Evolutionary conservation across 2,329 filamentous ascomycete species (phyloP), one percentile per base, ranked within the genome.

Genomic region (Lasiodiplodia theobromae): DNA sequence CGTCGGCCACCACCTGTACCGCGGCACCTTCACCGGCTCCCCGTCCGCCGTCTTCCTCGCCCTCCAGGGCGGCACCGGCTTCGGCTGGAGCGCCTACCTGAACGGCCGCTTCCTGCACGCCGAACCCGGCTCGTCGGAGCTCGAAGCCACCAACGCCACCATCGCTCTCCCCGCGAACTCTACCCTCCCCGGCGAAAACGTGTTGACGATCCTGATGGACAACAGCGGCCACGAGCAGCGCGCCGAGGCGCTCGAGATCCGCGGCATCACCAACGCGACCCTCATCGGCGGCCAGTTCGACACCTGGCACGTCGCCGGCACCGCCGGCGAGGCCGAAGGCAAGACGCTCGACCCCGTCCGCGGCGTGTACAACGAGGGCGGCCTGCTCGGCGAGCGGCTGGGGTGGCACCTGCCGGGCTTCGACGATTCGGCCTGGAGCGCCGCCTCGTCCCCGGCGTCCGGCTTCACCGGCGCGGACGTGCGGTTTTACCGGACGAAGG

Each of bases 161-260:
- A 79, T 89, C 28, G 82, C 84, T 0, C 88, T 89, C 73, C 81
- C 81, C 2, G 25, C 60, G 10, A 64, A 64, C 31, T 2, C 28
- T 3, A 85, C 83, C 2, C 71, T 87, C 0, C 75, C 77, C 51
- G 71, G 77, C 12, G 73, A 73, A 0, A 86, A 87, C 67, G 74
- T 85, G 2, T 78, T 89, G 6, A 81, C 88, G 25, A 77, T 89
- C 4, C 78, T 89, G 21, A 85, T 88, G 76, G 86, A 89, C 72
- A 84, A 89, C 77, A 87, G 85, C 23, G 88, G 88, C 14, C 86
- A 89, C 73, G 87, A 88, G 56, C 81, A 87, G 28, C 84, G 83
- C 0, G 79, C 79, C 1, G 81, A 78, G 0, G 85, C 84, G 3
- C 78, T 83, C 6, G 80, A 84, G 14, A 80, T 84, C 12, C 78